phyloP scores from a whole-genome alignment of 257 asterid genomes.

The Gentiana dahurica region DNA sequence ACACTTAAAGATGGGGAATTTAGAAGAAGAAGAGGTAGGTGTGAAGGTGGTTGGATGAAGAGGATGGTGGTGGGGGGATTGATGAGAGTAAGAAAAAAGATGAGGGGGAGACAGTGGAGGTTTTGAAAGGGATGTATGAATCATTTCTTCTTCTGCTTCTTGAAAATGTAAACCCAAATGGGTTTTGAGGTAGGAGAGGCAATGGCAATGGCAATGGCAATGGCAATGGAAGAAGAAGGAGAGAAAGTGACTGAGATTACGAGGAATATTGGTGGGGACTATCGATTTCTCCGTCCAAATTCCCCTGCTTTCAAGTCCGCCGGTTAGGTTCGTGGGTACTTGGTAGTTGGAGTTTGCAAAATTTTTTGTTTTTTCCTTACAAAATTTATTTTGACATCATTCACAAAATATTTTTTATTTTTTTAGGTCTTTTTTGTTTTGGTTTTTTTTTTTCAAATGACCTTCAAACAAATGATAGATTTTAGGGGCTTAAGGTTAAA shows the following conservation, averaged over 20 bases:
- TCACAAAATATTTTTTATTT: no score
- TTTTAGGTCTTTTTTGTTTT: no score
- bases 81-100: not conserved
- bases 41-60: not conserved
- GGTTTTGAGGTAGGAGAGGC: not conserved
- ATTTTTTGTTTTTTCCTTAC: not conserved
- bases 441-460: not conserved
- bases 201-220: not conserved
- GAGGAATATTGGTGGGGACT: not conserved
- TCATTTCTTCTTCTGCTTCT: slow-evolving; percentile 6
- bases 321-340: slow-evolving; percentile 2
- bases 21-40: not conserved
- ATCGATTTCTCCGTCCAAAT: slow-evolving; percentile 8
- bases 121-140: slow-evolving; percentile 9
- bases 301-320: not conserved
- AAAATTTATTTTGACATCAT: not conserved
- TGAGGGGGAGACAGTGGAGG: slow-evolving; percentile 5
- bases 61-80: slow-evolving; percentile 2
- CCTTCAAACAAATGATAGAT: no score
- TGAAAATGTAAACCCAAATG: no score
- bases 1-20: not conserved
- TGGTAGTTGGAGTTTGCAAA: not conserved
- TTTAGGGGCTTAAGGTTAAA: no score
- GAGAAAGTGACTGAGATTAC: not conserved
- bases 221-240: not conserved